phyloP scores from a whole-genome alignment of 345 rosid genomes.

The rapeseed (Brassica napus) region DNA sequence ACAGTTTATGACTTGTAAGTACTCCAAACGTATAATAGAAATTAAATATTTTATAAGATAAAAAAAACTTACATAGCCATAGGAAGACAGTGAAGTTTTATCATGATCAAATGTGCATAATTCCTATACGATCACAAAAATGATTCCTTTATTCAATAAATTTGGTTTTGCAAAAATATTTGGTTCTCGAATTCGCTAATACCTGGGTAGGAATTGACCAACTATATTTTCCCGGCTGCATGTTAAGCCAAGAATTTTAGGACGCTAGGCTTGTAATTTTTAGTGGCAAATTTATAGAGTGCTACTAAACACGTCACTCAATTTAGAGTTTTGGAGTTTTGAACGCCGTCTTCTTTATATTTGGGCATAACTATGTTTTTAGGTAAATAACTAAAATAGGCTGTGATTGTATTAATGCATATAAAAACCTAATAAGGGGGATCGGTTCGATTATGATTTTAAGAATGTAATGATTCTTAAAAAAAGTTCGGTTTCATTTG shows the following conservation, averaged over 20 bases:
- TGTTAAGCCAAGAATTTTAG: background rate
- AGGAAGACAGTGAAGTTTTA: background rate
- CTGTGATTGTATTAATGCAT: too few relatives aligned
- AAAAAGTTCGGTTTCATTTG: too few relatives aligned
- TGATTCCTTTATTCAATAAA: background rate
- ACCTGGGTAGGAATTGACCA: background rate
- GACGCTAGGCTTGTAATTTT: background rate
- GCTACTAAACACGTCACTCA: background rate
- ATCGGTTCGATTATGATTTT: too few relatives aligned
- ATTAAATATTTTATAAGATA: background rate
- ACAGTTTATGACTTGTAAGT: background rate
- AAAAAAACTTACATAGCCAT: background rate
- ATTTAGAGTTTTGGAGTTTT: too few relatives aligned
- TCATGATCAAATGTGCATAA: background rate
- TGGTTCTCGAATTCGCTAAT: background rate
- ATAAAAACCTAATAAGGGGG: too few relatives aligned
- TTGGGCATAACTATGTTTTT: background rate
- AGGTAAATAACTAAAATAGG: too few relatives aligned
- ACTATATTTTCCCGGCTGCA: background rate
- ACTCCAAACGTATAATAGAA: background rate
- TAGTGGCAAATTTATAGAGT: background rate
- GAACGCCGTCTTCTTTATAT: background rate
- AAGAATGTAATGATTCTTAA: too few relatives aligned
- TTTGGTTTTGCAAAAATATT: background rate
- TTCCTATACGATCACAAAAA: background rate